Evolutionary conservation across 306 rosid genomes (phyloP), one percentile per base, ranked within the genome.

Genomic region (Calophaca sinica): DNA sequence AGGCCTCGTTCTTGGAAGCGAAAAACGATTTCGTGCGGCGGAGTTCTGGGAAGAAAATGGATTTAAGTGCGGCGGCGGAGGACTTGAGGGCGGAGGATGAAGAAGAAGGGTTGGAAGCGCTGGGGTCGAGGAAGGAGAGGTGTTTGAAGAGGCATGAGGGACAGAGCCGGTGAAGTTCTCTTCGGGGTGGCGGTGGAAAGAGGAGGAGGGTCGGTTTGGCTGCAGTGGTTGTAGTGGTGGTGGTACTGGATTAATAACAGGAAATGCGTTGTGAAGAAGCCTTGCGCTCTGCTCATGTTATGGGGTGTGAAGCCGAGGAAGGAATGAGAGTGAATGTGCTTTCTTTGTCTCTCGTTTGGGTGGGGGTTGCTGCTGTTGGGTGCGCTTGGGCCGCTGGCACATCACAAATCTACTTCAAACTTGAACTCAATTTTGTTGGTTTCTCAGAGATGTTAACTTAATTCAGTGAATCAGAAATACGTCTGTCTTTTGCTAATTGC

Each of bases 111-210:
- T 20, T 20, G 26, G 26, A 49, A 49, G 54, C 2, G 73, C 53
- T 76, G 60, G 96, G 93, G 44, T 90, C 86, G 84, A 93, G 91
- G 4, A 86, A 82, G 13, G 93, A 84, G 41, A 93, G 98, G 45
- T 96, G 96, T 41, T 93, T 97, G 91, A 96, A 93, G 81, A 93
- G 98, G 91, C 98, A 93, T 87, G 82, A 85, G 61, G 98, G 98
- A 86, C 98, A 93, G 78, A 93, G 66, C 97, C 96, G 1, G 97
- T 90, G 91, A 93, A 93, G 26, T 80, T 76, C 64, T 93, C 98
- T 20, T 90, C 81, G 0, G 98, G 97, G 78, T 93, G 98, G n/a
- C 89, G 89, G 72, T 58, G 81, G 50, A 96, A 93, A 74, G 96
- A 87, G 61, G 66, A 0, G 92, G 92, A 7, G 65, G 75, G 36